phyloP scores from a whole-genome alignment of 345 rosid species.

The Aurinia saxatilis region DNA sequence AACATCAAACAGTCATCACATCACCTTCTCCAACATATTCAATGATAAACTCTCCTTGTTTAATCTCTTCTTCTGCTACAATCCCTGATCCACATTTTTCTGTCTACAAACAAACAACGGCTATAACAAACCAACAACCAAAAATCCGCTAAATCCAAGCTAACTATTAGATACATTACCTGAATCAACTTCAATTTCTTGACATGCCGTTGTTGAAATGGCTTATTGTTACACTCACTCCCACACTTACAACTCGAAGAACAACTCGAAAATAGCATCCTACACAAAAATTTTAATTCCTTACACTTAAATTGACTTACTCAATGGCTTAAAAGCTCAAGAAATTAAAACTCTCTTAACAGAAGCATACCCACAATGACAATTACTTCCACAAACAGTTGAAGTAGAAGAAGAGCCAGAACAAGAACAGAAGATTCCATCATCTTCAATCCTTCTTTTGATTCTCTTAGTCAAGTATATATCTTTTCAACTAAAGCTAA shows the following conservation, averaged over 20 bases:
- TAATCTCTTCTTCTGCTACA: conserved; percentile 86
- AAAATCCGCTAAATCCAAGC: background rate
- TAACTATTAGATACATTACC: conserved; percentile 36
- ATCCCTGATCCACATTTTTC: conserved; percentile 96
- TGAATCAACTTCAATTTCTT: conserved; percentile 84
- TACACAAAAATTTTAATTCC: conserved; percentile 12
- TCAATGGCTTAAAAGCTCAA: background rate
- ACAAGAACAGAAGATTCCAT: conserved; percentile 98
- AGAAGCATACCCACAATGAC: conserved; percentile 92
- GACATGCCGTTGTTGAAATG: conserved; percentile 79
- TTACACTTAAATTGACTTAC: background rate
- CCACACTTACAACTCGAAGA: conserved; percentile 95
- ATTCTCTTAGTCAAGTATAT: conserved; percentile 77
- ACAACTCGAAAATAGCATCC: conserved; percentile 94
- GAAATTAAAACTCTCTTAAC: background rate
- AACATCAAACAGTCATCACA: conserved; percentile 6
- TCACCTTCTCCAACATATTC: conserved; percentile 99
- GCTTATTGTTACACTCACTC: conserved; percentile 69
- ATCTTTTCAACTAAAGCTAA: conserved; percentile 48
- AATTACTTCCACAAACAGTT: conserved; percentile 66
- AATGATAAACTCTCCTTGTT: conserved; percentile 81
- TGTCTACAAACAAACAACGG: conserved; percentile 52
- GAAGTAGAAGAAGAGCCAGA: conserved; percentile 41
- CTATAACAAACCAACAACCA: conserved; percentile 17
- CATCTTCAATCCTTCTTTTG: conserved; percentile 71